Evolutionary conservation across 495 filamentous ascomycete species (phyloP).

Genomic region (Oleoguttula mirabilis): DNA sequence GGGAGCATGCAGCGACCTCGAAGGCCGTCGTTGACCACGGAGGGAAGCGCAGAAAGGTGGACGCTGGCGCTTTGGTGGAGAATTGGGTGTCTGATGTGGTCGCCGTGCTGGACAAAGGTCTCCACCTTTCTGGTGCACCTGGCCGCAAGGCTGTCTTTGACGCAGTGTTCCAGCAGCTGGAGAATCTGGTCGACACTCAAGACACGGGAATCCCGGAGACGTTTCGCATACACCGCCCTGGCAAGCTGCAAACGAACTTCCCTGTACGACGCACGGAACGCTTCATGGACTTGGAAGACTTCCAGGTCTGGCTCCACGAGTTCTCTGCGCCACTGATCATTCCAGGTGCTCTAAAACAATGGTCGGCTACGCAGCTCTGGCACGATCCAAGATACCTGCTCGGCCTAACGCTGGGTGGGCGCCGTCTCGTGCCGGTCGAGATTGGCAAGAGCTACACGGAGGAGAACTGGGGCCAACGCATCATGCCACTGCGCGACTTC

Average conservation of each 20-base stretch:
- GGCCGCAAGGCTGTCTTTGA: constrained; percentile 52
- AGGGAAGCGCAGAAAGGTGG: background rate
- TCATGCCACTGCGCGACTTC: constrained; percentile 67
- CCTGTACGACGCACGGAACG: constrained; percentile 13
- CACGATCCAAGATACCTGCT: constrained; percentile 60
- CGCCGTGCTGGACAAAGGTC: constrained; percentile 57
- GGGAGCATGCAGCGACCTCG: background rate
- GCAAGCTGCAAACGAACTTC: background rate
- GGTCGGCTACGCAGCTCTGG: constrained; percentile 65
- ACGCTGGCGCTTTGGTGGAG: background rate
- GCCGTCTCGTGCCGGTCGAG: constrained; percentile 76
- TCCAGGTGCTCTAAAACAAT: constrained; percentile 47
- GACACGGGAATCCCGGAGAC: background rate
- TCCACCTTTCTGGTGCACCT: constrained; percentile 71
- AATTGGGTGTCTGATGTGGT: constrained; percentile 40
- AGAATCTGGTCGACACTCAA: constrained; percentile 17
- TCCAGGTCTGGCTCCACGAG: constrained; percentile 50
- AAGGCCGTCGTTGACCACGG: background rate
- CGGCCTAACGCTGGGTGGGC: constrained; percentile 59
- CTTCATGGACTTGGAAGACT: constrained; percentile 38
- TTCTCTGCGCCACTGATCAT: constrained; percentile 57
- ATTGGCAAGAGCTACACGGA: constrained; percentile 84
- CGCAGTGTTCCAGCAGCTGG: constrained; percentile 37
- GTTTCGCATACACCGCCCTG: constrained; percentile 2
- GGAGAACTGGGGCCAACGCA: constrained; percentile 70